Base-by-base conservation (phyloP, 2,329 filamentous ascomycete species). In the Diaporthe vexans region DNA sequence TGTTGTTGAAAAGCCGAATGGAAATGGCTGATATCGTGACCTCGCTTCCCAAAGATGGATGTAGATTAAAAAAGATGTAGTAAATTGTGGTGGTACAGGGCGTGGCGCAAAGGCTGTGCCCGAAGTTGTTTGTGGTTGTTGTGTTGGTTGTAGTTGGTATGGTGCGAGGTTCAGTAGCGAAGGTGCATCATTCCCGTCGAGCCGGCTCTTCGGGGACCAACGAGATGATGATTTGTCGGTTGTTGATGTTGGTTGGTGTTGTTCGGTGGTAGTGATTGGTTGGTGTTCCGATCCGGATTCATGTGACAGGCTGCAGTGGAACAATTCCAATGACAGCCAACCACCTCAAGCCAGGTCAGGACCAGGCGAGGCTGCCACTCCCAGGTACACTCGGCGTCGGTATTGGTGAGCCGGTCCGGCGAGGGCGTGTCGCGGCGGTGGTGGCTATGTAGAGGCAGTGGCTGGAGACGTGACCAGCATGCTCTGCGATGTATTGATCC, bases 11-110 rank as follows among this genome's bases (percentile, higher is more conserved):
- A 29, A 43, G 56, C 69, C 29, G 63, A 72, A 75, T 74, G 56
- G 56, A 78, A 78, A 79, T 79, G 57, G 58, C 40, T 48, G 26
- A 46, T 67, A 37, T 72, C 68, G 26, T 69, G 58, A 69, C 29
- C 46, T 58, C 71, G 63, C 71, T 58, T 72, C 61, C 48, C 57
- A 43, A 51, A 52, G 52, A 54, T 68, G 40, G 57, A 52, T 56
- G 40, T 72, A 29, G 46, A 74, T 76, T 72, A 74, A 76, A 74
- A 40, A 72, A 17, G 24, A 61, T 54, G 58, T 74, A 80, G 77
- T 73, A 46, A 40, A 48, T 73, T 73, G 58, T 75, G 67, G 52
- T 75, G 65, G 35, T 74, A 74, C 74, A 75, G 52, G 58, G 72
- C 57, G 48, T 48, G 40, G 40, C 69, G 40, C 57, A n/a, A n/a